These are phyloP conservation scores for Rhizomucor miehei DNA, from an alignment of 371 early-diverging fungal species.

Conservation along the genomic window DNA sequence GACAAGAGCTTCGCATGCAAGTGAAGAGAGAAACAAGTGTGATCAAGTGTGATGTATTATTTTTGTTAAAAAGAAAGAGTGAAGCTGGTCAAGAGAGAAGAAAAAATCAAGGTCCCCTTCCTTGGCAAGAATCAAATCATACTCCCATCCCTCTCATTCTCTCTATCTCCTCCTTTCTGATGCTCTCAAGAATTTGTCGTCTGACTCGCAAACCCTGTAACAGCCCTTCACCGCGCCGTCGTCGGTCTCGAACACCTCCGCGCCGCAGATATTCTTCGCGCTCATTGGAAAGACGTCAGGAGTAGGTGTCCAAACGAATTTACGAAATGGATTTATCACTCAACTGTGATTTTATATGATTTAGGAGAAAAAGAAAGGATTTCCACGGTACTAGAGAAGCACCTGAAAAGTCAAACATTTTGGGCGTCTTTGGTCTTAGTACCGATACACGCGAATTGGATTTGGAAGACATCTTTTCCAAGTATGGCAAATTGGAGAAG, in stretches of 20 bases:
- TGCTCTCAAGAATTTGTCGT: constrained; percentile 6
- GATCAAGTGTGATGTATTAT: constrained; percentile 3
- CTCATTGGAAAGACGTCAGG: constrained; percentile 11
- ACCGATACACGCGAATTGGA: constrained; percentile 66
- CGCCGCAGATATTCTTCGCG: constrained; percentile 19
- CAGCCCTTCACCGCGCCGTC: constrained; percentile 25
- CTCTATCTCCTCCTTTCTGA: constrained; percentile 4
- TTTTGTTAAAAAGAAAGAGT: constrained; percentile 2
- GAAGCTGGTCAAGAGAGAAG: constrained; percentile 9
- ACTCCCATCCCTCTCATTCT: constrained; percentile 3
- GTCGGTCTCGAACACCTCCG: constrained; percentile 30
- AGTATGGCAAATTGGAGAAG: constrained; percentile 61
- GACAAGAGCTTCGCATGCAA: constrained; percentile 2
- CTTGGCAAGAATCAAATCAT: not conserved
- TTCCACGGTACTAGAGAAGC: constrained; percentile 47
- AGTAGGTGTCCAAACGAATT: not conserved
- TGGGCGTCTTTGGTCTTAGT: constrained; percentile 84
- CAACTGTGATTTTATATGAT: not conserved
- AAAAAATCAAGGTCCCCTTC: constrained; percentile 3
- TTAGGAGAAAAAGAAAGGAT: constrained; percentile 32
- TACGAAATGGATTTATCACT: not conserved
- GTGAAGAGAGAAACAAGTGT: not conserved
- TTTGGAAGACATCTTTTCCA: constrained; percentile 65
- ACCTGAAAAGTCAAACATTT: constrained; percentile 54
- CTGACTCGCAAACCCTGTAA: constrained; percentile 1